phyloP scores from a whole-genome alignment of 108 stramenopile species.

The Cyclotella kingstonii region DNA sequence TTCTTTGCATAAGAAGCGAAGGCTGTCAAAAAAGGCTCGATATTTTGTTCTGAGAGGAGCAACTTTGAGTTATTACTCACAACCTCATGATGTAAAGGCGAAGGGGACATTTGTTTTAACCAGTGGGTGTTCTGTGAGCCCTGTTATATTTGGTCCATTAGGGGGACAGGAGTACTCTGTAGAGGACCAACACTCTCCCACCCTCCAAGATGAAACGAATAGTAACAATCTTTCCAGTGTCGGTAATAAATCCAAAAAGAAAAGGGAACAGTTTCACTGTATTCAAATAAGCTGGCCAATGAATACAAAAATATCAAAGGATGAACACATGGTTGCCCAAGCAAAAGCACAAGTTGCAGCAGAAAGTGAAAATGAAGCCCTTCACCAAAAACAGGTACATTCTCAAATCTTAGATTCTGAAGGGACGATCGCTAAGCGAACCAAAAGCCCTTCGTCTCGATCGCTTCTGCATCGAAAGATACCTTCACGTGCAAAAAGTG shows the following conservation, averaged over 20 bases:
- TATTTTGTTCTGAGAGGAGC: slow-evolving; percentile 43
- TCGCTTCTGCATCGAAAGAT: slow-evolving; percentile 14
- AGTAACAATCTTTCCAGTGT: neutral
- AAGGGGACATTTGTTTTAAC: slow-evolving; percentile 48
- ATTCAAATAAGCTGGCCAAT: slow-evolving; percentile 39
- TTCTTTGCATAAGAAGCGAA: slow-evolving; percentile 18
- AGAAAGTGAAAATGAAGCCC: slow-evolving; percentile 36
- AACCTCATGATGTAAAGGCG: slow-evolving; percentile 39
- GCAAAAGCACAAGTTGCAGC: slow-evolving; percentile 44
- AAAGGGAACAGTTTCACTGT: slow-evolving; percentile 36
- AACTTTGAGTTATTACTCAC: slow-evolving; percentile 41
- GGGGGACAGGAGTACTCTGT: slow-evolving; percentile 6
- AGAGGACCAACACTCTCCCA: neutral
- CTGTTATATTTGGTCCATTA: slow-evolving; percentile 28
- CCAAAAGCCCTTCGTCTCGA: slow-evolving; percentile 16
- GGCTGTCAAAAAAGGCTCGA: slow-evolving; percentile 16
- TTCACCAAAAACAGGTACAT: slow-evolving; percentile 25
- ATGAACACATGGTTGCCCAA: slow-evolving; percentile 26
- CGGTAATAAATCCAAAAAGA: slow-evolving; percentile 35
- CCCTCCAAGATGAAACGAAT: too few relatives aligned
- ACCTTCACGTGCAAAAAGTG: too few relatives aligned
- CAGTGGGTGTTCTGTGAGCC: slow-evolving; percentile 35
- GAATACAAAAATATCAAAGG: slow-evolving; percentile 33
- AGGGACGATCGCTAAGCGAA: neutral
- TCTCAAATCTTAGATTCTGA: neutral